Evolutionary conservation across 1,284 basidiomycete species (phyloP).

Genomic region (Kalmanozyma brasiliensis): DNA sequence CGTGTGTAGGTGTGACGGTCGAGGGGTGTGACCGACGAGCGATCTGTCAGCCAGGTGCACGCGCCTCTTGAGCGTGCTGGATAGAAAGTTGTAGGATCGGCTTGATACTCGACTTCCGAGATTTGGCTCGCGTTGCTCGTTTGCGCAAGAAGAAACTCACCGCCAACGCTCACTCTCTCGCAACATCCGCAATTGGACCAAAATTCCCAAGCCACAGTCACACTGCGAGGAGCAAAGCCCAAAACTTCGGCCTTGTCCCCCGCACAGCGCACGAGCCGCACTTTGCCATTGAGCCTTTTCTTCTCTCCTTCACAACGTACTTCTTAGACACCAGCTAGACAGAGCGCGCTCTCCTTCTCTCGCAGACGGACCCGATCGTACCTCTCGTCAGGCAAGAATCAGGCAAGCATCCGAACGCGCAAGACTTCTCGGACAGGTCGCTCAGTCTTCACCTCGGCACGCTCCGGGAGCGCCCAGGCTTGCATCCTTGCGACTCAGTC

Average conservation of each 20-base stretch:
- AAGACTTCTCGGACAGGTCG: no score
- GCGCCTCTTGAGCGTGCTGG: not conserved
- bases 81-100: no score
- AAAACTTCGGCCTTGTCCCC: not conserved
- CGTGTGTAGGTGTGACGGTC: no score
- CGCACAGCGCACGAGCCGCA: slow-evolving; percentile 23
- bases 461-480: no score
- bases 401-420: no score
- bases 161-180: not conserved
- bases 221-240: not conserved
- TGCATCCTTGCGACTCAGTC: not conserved
- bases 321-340: not conserved
- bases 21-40: not conserved
- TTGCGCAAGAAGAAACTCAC: slow-evolving; percentile 10
- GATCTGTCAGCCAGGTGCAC: not conserved
- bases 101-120: slow-evolving; percentile 17
- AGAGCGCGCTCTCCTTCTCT: no score
- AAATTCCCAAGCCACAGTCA: not conserved
- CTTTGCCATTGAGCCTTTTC: not conserved
- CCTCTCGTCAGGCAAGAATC: no score
- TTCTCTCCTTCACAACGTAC: not conserved
- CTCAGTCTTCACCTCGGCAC: no score
- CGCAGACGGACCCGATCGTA: no score
- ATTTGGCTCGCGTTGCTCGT: not conserved
- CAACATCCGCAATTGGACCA: not conserved